phyloP scores from a whole-genome alignment of 139 green algal species.

The Desmodesmus armatus region DNA sequence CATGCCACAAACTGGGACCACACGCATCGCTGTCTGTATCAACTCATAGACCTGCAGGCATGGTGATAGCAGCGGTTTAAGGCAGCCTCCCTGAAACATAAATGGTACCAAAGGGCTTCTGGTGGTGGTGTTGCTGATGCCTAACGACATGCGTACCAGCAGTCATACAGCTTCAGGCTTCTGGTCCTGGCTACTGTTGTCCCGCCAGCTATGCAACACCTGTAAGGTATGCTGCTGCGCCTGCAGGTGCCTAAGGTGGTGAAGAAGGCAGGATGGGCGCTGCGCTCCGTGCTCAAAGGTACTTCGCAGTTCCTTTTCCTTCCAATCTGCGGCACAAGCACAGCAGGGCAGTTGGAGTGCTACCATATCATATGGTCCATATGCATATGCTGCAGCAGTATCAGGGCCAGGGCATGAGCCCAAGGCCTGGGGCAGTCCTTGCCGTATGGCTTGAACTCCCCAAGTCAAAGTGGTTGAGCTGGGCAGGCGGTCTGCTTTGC shows the following conservation, averaged over 20 bases:
- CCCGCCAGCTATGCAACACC: background rate
- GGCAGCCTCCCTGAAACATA: too few species aligned
- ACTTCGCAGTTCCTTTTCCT: background rate
- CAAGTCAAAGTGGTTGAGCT: background rate
- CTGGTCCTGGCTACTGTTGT: too few species aligned
- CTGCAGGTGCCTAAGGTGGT: conserved; percentile 1
- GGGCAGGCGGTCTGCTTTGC: background rate
- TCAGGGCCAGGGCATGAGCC: background rate
- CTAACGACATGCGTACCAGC: too few species aligned
- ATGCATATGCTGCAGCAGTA: background rate
- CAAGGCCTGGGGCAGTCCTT: background rate
- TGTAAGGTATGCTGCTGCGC: background rate
- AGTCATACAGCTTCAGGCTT: too few species aligned
- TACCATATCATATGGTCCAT: background rate
- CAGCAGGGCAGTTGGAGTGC: too few species aligned
- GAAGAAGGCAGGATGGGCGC: conserved; percentile 63
- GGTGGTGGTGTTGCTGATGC: too few species aligned
- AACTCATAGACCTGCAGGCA: too few species aligned
- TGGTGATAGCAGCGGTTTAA: too few species aligned
- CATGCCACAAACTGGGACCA: too few species aligned
- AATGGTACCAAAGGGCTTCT: too few species aligned
- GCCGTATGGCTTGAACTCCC: background rate
- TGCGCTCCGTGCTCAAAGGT: conserved; percentile 83
- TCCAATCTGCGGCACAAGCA: too few species aligned
- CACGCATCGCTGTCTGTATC: too few species aligned